Evolutionary conservation across 2,329 filamentous ascomycete species (phyloP).

Genomic region (Pseudocercospora fijiensis): DNA sequence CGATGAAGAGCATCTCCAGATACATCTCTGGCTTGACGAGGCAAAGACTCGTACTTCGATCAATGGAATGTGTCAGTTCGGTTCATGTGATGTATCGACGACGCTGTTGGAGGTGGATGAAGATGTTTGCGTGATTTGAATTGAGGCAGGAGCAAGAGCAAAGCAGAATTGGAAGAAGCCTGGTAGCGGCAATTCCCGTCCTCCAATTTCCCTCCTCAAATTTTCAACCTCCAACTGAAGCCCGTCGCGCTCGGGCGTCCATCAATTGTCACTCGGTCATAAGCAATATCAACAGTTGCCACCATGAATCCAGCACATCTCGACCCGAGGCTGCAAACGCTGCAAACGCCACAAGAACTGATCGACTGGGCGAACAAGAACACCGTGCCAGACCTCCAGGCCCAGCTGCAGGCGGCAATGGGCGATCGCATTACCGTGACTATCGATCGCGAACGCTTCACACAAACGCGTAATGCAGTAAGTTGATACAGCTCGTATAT

Average conservation of each 20-base stretch:
- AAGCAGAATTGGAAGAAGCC: neutral
- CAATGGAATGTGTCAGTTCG: neutral
- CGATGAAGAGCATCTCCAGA: too few species aligned
- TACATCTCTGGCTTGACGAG: neutral
- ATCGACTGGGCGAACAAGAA: neutral
- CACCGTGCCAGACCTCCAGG: neutral
- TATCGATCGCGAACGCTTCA: constrained; percentile 25
- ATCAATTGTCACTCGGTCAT: neutral
- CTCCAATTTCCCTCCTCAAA: too few species aligned
- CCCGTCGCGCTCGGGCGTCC: neutral
- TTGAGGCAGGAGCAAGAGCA: too few species aligned
- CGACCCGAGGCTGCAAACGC: neutral
- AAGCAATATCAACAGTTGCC: neutral
- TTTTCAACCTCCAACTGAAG: too few species aligned
- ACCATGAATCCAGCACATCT: neutral
- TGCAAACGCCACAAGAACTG: too few species aligned
- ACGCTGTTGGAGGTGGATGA: neutral
- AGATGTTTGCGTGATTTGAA: too few species aligned
- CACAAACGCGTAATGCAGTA: constrained; percentile 28
- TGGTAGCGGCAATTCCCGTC: too few species aligned
- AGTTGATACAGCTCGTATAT: constrained; percentile 7
- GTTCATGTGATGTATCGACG: neutral
- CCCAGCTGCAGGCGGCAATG: neutral
- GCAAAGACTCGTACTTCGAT: neutral
- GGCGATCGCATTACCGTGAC: constrained; percentile 16